Percentiles rank a stretch among this genome's conserved stretches.
These are phyloP conservation scores for Cryptococcus sp. DNA, from an alignment of 1,284 basidiomycete species.

Conservation along the genomic window DNA sequence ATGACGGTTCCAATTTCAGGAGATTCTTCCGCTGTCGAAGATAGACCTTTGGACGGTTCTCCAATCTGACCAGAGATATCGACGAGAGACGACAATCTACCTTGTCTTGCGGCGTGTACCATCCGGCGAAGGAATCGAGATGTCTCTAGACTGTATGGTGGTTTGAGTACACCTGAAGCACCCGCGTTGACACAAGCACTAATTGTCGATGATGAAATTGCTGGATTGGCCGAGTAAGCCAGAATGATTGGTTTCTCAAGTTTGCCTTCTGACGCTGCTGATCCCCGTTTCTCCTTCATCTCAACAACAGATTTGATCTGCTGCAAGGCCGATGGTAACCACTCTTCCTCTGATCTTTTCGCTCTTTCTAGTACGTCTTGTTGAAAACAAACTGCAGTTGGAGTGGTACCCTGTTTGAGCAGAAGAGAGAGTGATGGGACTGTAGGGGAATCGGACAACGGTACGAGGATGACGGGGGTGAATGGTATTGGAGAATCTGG, in stretches of 20 bases:
- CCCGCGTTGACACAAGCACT: constrained; percentile 37
- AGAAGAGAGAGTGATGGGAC: constrained; percentile 43
- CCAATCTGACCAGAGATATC: background rate
- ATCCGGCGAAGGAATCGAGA: constrained; percentile 25
- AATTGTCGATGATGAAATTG: constrained; percentile 27
- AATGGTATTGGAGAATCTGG: constrained; percentile 8
- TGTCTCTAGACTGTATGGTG: constrained; percentile 36
- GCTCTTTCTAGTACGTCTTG: constrained; percentile 45
- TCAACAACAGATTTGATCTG: constrained; percentile 27
- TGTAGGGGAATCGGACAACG: constrained; percentile 40
- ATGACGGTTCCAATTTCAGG: constrained; percentile 20
- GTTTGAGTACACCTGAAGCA: constrained; percentile 41
- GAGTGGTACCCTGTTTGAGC: constrained; percentile 39
- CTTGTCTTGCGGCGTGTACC: constrained; percentile 26
- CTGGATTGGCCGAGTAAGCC: constrained; percentile 42
- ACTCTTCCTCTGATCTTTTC: constrained; percentile 38
- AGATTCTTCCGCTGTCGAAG: background rate
- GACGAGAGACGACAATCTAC: constrained; percentile 11
- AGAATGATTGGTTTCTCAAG: constrained; percentile 27
- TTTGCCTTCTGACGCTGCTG: background rate
- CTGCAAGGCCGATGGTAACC: constrained; percentile 35
- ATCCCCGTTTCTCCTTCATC: constrained; percentile 16
- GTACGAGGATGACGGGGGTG: constrained; percentile 42
- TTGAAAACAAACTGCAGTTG: constrained; percentile 47
- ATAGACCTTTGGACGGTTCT: background rate